Conservation (phyloP, 2,329 filamentous ascomycete species). For the Beauveria varroae region DNA sequence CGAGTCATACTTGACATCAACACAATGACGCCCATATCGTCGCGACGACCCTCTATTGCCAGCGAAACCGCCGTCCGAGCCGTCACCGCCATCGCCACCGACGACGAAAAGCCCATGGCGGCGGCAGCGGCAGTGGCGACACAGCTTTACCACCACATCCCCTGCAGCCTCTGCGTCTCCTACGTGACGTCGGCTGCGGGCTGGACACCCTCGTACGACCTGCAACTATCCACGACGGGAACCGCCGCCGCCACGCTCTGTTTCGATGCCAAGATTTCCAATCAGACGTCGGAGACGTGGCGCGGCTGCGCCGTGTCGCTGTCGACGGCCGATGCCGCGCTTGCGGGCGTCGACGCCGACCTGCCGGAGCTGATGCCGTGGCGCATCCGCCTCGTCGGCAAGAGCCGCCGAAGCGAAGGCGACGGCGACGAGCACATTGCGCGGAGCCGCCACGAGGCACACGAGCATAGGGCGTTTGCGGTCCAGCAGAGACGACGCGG, state of each 20-base stretch:
- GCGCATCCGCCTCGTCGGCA: constrained; percentile 38
- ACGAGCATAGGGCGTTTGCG: constrained; percentile 22
- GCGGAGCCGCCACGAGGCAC: constrained; percentile 27
- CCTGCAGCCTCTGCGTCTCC: constrained; percentile 44
- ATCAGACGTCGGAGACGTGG: constrained; percentile 58
- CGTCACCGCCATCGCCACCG: no score
- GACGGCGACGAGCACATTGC: constrained; percentile 20
- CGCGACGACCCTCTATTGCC: constrained; percentile 21
- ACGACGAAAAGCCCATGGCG: no score
- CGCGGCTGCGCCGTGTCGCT: constrained; percentile 50
- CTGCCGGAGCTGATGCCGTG: constrained; percentile 50
- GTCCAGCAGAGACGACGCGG: constrained; percentile 15
- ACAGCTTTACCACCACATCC: constrained; percentile 25
- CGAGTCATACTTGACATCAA: constrained; percentile 41
- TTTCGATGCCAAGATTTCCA: constrained; percentile 56
- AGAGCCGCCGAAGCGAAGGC: constrained; percentile 12
- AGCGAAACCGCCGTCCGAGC: constrained; percentile 15
- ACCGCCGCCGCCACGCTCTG: constrained; percentile 42
- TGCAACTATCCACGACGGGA: constrained; percentile 49
- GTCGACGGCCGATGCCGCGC: constrained; percentile 55
- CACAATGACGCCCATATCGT: constrained; percentile 30
- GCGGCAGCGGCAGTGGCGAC: constrained; percentile 22
- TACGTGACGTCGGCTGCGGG: constrained; percentile 52
- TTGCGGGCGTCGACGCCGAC: constrained; percentile 45
- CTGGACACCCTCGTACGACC: constrained; percentile 56